These are phyloP conservation scores for Fusarium verrucosum DNA, from an alignment of 2,329 filamentous ascomycete species.

Conservation along the genomic window DNA sequence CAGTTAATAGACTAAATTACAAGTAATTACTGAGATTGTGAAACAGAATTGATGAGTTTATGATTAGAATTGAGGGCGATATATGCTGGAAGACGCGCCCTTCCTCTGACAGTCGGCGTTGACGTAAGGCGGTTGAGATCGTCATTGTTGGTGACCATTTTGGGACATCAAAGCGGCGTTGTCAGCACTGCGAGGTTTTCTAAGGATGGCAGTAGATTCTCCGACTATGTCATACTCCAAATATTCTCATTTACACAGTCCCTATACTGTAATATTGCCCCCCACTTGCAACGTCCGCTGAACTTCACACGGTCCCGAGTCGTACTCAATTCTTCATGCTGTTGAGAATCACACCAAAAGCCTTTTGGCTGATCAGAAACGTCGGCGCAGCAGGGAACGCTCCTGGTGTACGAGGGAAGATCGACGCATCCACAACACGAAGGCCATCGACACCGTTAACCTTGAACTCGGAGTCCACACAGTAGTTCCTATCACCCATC, in stretches of 20 bases:
- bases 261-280: no score
- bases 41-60: not conserved
- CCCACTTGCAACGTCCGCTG: no score
- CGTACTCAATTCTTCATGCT: not conserved
- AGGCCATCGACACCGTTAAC: constrained; percentile 63
- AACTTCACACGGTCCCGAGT: no score
- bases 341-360: constrained; percentile 2
- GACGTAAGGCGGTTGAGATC: constrained; percentile 14
- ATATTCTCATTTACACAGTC: no score
- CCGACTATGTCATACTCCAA: no score
- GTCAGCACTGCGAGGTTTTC: no score
- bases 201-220: no score
- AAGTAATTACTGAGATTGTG: not conserved
- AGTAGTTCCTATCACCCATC: constrained; percentile 60
- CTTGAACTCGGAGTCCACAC: constrained; percentile 64
- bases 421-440: constrained; percentile 68
- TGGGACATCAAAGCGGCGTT: no score
- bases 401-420: constrained; percentile 54
- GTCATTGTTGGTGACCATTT: not conserved
- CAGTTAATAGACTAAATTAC: not conserved
- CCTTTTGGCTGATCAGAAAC: constrained; percentile 31
- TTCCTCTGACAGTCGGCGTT: constrained; percentile 10
- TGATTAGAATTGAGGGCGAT: not conserved
- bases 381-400: constrained; percentile 29
- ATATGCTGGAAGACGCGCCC: not conserved